Evolutionary conservation across 2,329 filamentous ascomycete genomes (phyloP), one percentile per base, ranked within the genome.

Genomic region (Amphichorda felina): DNA sequence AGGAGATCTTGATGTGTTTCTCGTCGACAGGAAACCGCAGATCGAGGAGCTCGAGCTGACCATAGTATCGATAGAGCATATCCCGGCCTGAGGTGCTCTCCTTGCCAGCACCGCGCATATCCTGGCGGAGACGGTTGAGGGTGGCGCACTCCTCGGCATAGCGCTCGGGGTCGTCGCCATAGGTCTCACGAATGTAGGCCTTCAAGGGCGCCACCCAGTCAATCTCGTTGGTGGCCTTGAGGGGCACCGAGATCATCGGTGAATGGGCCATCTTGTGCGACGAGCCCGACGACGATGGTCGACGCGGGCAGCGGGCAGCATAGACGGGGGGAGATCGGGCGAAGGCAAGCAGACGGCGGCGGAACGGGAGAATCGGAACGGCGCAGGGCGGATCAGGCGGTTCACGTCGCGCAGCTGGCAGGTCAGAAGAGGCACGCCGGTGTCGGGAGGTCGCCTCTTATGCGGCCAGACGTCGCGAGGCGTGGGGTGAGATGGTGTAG

Each of bases 1-100:
- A 98, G 7, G 84, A 85, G 50, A 98, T 94, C 64, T 96, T 96
- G 64, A 98, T 96, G 54, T 98, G 89, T 53, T 94, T 91, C 64
- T 98, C 91, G 49, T 98, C 91, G 31, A 98, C 87, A 0, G 93
- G 93, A 53, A 98, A 98, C 41, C 91, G 74, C 50, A 98, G 64
- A 57, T 98, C 91, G 42, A 98, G 66, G 35, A 98, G 69, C 63
- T 98, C 91, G 40, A 98, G 73, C 63, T 98, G 91, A 28, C 89
- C 91, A 55, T 98, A 98, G 62, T 98, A 98, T 55, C 91, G 75
- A 58, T 98, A 98, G 34, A 98, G 66, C 52, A 98, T 70, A 57
- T 98, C 91, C 50, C 91, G 70, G 33, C 91, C 91, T 5, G 88
- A 84, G 16, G 86, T 91, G 60, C 87, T 96, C 56, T 98, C 91